These are phyloP conservation scores for Endocalyx cinctus DNA, from an alignment of 2,329 filamentous ascomycete species.

Conservation along the genomic window DNA sequence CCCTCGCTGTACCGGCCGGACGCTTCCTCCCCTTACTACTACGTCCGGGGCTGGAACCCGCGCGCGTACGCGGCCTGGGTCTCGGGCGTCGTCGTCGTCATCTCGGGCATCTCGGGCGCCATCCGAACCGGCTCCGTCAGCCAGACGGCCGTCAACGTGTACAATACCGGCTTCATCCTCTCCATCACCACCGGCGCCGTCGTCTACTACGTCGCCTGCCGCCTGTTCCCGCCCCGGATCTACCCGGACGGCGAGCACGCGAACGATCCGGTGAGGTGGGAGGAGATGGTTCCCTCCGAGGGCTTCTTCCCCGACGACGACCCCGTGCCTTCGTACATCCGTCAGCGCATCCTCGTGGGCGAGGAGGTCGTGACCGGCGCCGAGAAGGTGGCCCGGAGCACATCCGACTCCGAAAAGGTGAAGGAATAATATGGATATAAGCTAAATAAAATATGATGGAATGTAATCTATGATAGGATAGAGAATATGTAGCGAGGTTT, in stretches of 20 bases:
- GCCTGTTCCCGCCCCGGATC: constrained; percentile 13
- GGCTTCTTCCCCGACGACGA: constrained; percentile 25
- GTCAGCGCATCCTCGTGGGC: not conserved
- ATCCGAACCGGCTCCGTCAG: constrained; percentile 27
- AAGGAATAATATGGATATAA: too few relatives aligned
- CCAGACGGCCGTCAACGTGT: constrained; percentile 27
- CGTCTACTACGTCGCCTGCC: constrained; percentile 23
- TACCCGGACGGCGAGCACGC: constrained; percentile 6
- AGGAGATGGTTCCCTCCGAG: constrained; percentile 17
- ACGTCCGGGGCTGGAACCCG: constrained; percentile 27
- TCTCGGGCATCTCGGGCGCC: constrained; percentile 27
- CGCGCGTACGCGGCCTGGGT: constrained; percentile 26
- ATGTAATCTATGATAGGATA: too few relatives aligned
- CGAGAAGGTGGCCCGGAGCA: not conserved
- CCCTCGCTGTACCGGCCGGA: constrained; percentile 28
- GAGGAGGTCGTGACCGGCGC: constrained; percentile 2
- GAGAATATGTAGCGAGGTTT: too few relatives aligned
- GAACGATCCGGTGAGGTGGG: constrained; percentile 2
- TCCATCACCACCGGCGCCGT: constrained; percentile 24
- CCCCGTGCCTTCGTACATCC: constrained; percentile 1
- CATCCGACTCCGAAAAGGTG: constrained; percentile 1
- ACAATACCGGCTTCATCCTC: constrained; percentile 29
- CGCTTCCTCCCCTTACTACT: constrained; percentile 23
- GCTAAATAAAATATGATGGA: too few relatives aligned
- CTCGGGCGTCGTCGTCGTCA: constrained; percentile 24